phyloP scores from a whole-genome alignment of 2,329 filamentous ascomycete species.

The Pseudogymnoascus verrucosus region DNA sequence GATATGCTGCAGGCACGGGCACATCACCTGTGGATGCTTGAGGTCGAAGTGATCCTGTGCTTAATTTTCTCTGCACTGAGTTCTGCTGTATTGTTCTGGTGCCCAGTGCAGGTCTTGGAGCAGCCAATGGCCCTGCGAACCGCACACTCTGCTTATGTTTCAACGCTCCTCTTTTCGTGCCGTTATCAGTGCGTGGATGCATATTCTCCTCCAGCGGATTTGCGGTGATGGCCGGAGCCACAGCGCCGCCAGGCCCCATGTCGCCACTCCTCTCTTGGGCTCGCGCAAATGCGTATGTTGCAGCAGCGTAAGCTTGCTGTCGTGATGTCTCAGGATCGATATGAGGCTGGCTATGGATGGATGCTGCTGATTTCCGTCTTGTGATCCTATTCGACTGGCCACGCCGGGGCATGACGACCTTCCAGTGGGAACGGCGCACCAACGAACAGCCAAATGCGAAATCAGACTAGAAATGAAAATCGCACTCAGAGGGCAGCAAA shows the following conservation, averaged over 20 bases:
- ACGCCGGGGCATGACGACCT: conserved; percentile 21
- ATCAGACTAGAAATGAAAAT: neutral
- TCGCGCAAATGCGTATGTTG: conserved; percentile 50
- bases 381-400: conserved; percentile 30
- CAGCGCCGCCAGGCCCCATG: conserved; percentile 26
- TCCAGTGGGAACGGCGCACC: neutral
- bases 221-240: conserved; percentile 14
- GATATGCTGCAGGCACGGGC: conserved; percentile 23
- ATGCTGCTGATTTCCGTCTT: conserved; percentile 44
- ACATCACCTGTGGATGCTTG: conserved; percentile 23
- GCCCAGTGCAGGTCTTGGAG: conserved; percentile 20
- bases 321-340: conserved; percentile 43
- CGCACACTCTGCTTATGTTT: conserved; percentile 47
- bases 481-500: neutral
- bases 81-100: conserved; percentile 16
- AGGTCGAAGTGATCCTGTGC: conserved; percentile 18
- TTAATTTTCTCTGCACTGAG: conserved; percentile 15
- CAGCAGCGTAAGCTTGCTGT: conserved; percentile 55
- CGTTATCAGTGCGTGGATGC: conserved; percentile 12
- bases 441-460: neutral
- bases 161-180: conserved; percentile 19
- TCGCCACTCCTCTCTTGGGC: conserved; percentile 37
- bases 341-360: conserved; percentile 38
- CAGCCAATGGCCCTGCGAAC: conserved; percentile 30
- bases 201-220: conserved; percentile 12